Evolutionary conservation across 2,329 filamentous ascomycete genomes (phyloP).

Genomic region (Trichoderma semiorbis): DNA sequence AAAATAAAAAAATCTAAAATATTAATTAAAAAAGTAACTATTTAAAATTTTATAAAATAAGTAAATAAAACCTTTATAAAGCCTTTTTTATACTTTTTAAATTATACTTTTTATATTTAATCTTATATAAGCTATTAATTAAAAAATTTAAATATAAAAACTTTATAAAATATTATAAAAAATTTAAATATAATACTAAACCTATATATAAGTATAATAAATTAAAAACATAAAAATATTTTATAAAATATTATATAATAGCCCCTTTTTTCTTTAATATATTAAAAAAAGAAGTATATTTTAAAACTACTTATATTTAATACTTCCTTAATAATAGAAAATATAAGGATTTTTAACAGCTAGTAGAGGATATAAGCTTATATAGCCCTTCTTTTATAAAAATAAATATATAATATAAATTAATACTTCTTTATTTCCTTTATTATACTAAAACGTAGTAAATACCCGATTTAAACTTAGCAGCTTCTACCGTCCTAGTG

Average conservation of each 20-base stretch:
- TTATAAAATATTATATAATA: too few species aligned
- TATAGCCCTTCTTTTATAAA: background rate
- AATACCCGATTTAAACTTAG: background rate
- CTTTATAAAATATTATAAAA: background rate
- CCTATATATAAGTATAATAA: background rate
- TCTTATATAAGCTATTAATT: background rate
- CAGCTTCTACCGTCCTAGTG: background rate
- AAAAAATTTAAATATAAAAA: background rate
- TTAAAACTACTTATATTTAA: background rate
- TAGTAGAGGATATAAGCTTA: background rate
- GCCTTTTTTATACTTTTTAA: fast-evolving
- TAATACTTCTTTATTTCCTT: background rate
- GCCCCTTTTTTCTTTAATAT: too few species aligned
- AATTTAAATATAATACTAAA: background rate
- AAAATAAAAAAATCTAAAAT: too few species aligned
- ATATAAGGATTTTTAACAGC: background rate
- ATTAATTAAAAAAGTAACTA: background rate
- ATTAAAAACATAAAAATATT: background rate
- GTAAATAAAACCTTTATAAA: background rate
- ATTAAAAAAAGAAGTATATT: background rate
- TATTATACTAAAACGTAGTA: background rate
- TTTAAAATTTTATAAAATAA: background rate
- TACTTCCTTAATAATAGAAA: background rate
- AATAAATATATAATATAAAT: background rate
- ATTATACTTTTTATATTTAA: background rate